These are phyloP conservation scores for Amanita brunnescens DNA, from an alignment of 768 basidiomycete genomes.

Conservation along the genomic window DNA sequence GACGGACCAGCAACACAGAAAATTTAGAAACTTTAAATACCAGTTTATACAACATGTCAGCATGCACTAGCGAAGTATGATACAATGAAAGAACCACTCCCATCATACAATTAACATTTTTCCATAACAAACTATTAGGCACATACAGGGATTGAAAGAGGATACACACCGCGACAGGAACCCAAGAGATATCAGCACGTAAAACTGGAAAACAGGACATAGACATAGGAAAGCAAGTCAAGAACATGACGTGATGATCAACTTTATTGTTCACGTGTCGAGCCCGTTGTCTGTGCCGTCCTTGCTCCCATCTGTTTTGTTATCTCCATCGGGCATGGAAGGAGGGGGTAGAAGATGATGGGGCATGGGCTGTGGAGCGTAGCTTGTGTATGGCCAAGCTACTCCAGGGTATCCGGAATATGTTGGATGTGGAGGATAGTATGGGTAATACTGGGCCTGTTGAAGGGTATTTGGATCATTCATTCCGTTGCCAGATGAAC, in stretches of 20 bases:
- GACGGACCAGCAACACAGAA: no score
- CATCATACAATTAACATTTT: no score
- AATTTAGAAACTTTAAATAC: no score
- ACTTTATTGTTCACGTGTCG: no score
- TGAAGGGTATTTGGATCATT: not conserved
- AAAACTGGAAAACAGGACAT: not conserved
- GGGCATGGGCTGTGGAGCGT: constrained; percentile 4
- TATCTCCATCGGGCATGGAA: not conserved
- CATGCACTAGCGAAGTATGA: not conserved
- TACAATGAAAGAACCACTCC: not conserved
- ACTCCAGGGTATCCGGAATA: constrained; percentile 5
- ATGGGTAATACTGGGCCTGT: constrained; percentile 5
- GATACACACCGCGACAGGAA: not conserved
- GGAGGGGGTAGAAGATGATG: constrained; percentile 2
- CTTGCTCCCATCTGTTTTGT: not conserved
- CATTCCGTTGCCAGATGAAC: not conserved
- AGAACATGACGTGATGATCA: not conserved
- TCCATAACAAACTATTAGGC: not conserved
- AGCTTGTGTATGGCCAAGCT: not conserved
- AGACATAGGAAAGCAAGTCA: not conserved
- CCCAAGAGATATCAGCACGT: not conserved
- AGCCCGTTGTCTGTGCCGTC: not conserved
- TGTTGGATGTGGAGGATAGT: constrained; percentile 6
- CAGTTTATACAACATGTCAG: not conserved
- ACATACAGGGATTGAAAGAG: not conserved